These are phyloP conservation scores for Globisporangium mamillatum DNA, from an alignment of 352 stramenopile species.

Conservation along the genomic window DNA sequence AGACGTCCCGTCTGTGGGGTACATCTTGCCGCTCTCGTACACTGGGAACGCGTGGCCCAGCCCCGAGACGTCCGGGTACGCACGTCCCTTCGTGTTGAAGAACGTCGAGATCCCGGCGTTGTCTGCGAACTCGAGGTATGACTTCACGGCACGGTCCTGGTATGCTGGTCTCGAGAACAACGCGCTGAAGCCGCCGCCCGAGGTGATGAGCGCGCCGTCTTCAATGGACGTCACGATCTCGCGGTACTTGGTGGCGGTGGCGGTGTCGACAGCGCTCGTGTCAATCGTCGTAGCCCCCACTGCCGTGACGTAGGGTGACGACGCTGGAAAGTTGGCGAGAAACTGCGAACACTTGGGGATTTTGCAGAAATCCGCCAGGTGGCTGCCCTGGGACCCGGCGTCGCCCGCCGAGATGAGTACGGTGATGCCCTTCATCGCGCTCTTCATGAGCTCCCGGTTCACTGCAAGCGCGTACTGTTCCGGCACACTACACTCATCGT, in stretches of 20 bases:
- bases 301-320: conserved; percentile 69
- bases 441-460: conserved; percentile 76
- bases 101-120: conserved; percentile 21
- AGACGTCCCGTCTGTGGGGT: conserved; percentile 64
- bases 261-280: neutral
- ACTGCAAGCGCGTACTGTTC: conserved; percentile 50
- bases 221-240: conserved; percentile 52
- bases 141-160: conserved; percentile 35
- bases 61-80: conserved; percentile 63
- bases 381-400: conserved; percentile 51
- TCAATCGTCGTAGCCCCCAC: conserved; percentile 60
- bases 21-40: conserved; percentile 47
- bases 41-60: conserved; percentile 66
- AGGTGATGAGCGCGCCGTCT: conserved; percentile 61
- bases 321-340: conserved; percentile 64
- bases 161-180: conserved; percentile 49
- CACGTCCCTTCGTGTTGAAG: conserved; percentile 47
- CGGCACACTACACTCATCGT: conserved; percentile 74
- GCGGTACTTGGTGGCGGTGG: conserved; percentile 25
- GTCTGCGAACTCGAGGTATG: conserved; percentile 34
- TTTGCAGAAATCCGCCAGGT: conserved; percentile 49
- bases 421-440: conserved; percentile 57
- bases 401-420: conserved; percentile 70
- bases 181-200: conserved; percentile 66
- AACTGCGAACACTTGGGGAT: conserved; percentile 43